phyloP scores from a whole-genome alignment of 192 early-diverging fungal genomes.

The Geranomyces michiganensis region DNA sequence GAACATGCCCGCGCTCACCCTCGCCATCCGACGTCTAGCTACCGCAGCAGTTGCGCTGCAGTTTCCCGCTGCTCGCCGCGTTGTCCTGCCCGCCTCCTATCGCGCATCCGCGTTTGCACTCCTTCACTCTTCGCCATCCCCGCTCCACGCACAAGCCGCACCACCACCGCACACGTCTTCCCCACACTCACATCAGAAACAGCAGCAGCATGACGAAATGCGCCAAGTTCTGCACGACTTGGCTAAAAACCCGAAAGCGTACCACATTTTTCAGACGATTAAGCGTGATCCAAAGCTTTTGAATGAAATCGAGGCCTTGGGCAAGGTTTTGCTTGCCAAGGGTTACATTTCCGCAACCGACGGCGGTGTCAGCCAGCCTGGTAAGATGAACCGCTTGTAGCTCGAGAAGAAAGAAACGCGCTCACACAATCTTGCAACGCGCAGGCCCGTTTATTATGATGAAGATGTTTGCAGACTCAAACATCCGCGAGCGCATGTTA shows the following conservation, averaged over 20 bases:
- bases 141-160: too few species aligned
- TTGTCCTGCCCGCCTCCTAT: too few species aligned
- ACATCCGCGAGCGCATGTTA: constrained; percentile 23
- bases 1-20: too few species aligned
- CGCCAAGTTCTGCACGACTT: constrained; percentile 11
- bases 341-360: constrained; percentile 22
- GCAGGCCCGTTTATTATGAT: constrained; percentile 25
- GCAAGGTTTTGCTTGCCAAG: constrained; percentile 19
- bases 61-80: too few species aligned
- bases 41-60: too few species aligned
- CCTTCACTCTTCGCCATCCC: too few species aligned
- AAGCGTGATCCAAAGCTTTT: constrained; percentile 18
- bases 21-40: too few species aligned
- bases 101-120: too few species aligned
- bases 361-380: constrained; percentile 16
- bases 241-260: constrained; percentile 28
- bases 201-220: constrained; percentile 16
- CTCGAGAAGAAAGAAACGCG: background rate
- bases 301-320: constrained; percentile 21
- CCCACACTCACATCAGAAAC: too few species aligned
- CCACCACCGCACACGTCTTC: too few species aligned
- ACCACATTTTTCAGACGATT: constrained; percentile 23
- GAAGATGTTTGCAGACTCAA: constrained; percentile 24
- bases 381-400: background rate
- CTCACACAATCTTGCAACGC: background rate